Evolutionary conservation across 768 basidiomycete species (phyloP).

Genomic region (Sporobolomyces phaffii): DNA sequence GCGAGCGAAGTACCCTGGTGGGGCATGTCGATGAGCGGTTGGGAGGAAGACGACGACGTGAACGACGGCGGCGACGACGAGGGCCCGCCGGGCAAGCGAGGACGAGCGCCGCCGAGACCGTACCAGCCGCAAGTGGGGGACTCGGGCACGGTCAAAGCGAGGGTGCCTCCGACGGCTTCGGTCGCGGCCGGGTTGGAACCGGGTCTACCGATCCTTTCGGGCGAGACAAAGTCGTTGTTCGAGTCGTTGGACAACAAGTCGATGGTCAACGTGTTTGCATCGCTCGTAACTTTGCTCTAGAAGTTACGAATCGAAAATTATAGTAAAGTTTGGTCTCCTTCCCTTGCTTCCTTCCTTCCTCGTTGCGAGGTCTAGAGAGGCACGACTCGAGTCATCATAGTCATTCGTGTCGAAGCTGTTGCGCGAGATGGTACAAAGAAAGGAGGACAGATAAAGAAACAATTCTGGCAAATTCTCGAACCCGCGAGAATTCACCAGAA

Average conservation of each 20-base stretch:
- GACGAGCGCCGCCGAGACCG: no score
- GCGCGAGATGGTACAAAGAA: background rate
- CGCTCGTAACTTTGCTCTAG: slow-evolving; percentile 10
- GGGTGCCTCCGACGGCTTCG: background rate
- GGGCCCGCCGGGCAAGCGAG: background rate
- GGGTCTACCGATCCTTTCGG: slow-evolving; percentile 23
- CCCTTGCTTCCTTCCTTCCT: background rate
- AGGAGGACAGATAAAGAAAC: no score
- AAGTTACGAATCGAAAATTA: no score
- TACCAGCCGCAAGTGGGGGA: no score
- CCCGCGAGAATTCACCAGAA: background rate
- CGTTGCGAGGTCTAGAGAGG: no score
- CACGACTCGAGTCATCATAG: no score
- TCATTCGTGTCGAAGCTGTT: no score
- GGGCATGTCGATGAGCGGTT: slow-evolving; percentile 21
- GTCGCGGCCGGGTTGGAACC: background rate
- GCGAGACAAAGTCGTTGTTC: slow-evolving; percentile 16
- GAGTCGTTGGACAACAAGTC: slow-evolving; percentile 2
- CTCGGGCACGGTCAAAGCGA: background rate
- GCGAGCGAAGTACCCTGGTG: slow-evolving; percentile 31
- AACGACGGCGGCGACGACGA: background rate
- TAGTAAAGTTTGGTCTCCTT: no score
- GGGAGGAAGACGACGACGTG: slow-evolving; percentile 15
- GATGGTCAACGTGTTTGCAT: background rate
- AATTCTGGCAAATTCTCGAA: background rate